Evolutionary conservation across 2,329 filamentous ascomycete species (phyloP).

Genomic region (Cadophora sp.): DNA sequence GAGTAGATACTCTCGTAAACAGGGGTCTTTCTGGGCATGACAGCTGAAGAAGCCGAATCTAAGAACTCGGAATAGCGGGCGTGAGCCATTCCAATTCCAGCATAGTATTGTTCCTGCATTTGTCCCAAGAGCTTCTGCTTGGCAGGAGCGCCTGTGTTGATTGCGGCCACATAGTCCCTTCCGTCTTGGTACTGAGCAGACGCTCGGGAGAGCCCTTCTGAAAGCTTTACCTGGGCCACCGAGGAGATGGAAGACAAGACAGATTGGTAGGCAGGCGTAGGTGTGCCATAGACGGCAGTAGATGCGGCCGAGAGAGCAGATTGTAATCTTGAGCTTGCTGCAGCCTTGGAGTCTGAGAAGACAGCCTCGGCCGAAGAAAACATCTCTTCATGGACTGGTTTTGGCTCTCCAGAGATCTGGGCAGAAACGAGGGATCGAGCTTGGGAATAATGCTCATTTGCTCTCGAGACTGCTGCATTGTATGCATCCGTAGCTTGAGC

Average conservation of each 20-base stretch:
- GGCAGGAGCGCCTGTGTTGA: slow-evolving; percentile 53
- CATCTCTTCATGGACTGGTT: slow-evolving; percentile 73
- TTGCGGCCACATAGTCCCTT: slow-evolving; percentile 70
- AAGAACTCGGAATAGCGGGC: slow-evolving; percentile 80
- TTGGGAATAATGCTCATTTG: slow-evolving; percentile 71
- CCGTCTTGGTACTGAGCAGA: slow-evolving; percentile 74
- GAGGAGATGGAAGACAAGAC: slow-evolving; percentile 65
- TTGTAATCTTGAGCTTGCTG: slow-evolving; percentile 65
- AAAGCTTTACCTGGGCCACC: slow-evolving; percentile 72
- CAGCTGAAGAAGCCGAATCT: slow-evolving; percentile 71
- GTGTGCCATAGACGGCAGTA: slow-evolving; percentile 58
- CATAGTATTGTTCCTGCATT: slow-evolving; percentile 66
- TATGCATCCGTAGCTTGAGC: slow-evolving; percentile 62
- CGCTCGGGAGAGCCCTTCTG: slow-evolving; percentile 73
- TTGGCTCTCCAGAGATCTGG: slow-evolving; percentile 71
- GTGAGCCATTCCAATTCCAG: slow-evolving; percentile 75
- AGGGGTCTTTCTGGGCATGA: slow-evolving; percentile 66
- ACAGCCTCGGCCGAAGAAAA: slow-evolving; percentile 71
- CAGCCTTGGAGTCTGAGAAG: slow-evolving; percentile 69
- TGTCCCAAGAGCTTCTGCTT: slow-evolving; percentile 63
- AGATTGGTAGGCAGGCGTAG: slow-evolving; percentile 53
- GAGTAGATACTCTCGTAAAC: slow-evolving; percentile 45
- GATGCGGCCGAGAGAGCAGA: slow-evolving; percentile 62
- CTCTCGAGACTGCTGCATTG: slow-evolving; percentile 67
- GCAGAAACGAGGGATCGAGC: slow-evolving; percentile 72